A percentile compares a stretch with the other conserved stretches of the same genome.
Conservation (phyloP, 78 protist genomes). For the Goniomonas avonlea region DNA sequence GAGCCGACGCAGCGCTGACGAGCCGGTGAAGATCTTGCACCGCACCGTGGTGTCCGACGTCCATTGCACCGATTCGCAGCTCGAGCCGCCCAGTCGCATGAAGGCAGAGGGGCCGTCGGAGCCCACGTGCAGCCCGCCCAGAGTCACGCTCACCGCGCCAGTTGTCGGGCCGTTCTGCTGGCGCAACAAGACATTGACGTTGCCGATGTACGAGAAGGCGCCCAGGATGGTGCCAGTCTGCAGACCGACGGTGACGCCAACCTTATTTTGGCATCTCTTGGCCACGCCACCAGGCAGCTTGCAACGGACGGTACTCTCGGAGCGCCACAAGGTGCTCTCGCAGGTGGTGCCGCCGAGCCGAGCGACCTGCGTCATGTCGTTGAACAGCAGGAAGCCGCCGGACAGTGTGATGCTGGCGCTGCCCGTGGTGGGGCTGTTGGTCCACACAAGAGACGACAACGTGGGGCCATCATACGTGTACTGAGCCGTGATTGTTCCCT, state of each 20-base stretch:
- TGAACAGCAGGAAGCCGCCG: no score
- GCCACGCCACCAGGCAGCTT: no score
- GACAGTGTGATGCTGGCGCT: no score
- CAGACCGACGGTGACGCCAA: constrained; percentile 2
- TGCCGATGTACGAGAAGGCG: not conserved
- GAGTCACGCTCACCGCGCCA: not conserved
- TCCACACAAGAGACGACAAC: no score
- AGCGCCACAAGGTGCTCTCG: no score
- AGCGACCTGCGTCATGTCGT: no score
- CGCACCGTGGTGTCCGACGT: not conserved
- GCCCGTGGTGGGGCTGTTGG: no score
- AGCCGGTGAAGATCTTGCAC: no score
- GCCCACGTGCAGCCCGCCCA: not conserved
- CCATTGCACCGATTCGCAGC: not conserved
- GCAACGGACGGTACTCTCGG: constrained; percentile 1
- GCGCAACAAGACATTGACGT: not conserved
- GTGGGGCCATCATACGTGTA: no score
- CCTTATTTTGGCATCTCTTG: no score
- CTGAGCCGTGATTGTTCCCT: no score
- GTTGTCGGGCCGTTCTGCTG: not conserved
- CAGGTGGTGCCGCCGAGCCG: no score
- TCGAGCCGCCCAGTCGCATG: not conserved
- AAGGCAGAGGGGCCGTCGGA: not conserved
- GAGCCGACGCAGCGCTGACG: not conserved
- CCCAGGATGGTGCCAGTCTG: not conserved